Evolutionary conservation across 495 filamentous ascomycete genomes (phyloP).

Genomic region (Lophium mytilinum): DNA sequence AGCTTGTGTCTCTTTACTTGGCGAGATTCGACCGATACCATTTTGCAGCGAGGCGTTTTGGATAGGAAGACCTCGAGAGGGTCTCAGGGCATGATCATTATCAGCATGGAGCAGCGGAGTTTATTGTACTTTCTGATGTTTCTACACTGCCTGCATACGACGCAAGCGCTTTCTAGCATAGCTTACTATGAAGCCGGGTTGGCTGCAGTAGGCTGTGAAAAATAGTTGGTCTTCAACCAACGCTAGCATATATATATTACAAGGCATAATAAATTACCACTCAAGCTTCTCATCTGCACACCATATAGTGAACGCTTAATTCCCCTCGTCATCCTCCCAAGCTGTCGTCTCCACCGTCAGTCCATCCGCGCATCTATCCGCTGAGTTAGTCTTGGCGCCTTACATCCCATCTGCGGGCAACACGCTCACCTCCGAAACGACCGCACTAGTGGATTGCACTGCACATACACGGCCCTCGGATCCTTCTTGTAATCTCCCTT

Average conservation of each 20-base stretch:
- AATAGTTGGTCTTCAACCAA: no score
- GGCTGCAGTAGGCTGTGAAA: no score
- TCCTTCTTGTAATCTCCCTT: constrained; percentile 41
- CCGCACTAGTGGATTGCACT: constrained; percentile 67
- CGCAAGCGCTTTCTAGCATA: no score
- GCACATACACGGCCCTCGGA: constrained; percentile 43
- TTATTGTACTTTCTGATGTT: background rate
- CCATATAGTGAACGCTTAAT: background rate
- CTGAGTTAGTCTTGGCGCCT: background rate
- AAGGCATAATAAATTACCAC: no score
- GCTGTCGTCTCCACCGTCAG: constrained; percentile 77
- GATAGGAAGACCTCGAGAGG: background rate
- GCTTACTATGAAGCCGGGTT: no score
- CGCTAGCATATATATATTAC: no score
- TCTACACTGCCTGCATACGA: background rate
- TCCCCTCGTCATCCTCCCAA: constrained; percentile 48
- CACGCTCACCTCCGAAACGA: constrained; percentile 67
- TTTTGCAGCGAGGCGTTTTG: constrained; percentile 12
- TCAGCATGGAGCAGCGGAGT: background rate
- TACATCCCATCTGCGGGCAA: background rate
- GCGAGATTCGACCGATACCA: background rate
- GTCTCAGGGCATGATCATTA: no score
- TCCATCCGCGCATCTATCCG: constrained; percentile 59
- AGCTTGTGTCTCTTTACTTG: background rate
- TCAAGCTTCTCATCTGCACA: background rate